Evolutionary conservation across 139 green algal species (phyloP), one percentile per base, ranked within the genome.

Genomic region (Coelastrella sp.): DNA sequence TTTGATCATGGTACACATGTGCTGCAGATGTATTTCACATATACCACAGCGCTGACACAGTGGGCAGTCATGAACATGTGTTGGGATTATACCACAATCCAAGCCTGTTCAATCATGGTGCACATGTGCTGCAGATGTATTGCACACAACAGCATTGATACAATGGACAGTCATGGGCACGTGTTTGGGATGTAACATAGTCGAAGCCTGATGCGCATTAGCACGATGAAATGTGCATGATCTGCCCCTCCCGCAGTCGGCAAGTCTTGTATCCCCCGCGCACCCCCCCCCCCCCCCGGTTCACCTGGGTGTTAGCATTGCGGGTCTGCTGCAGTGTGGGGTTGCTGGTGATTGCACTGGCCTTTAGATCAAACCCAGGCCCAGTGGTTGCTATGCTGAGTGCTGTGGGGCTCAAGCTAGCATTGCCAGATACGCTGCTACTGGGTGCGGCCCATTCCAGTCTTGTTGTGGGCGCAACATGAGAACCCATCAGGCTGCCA

Each of bases 401-500:
- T 5, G 40, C 60, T 5, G 79, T 85, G 9, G 80, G 67, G 4
- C 37, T 68, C 9, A 86, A 41, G 48, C 35, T 71, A 37, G 80
- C 80, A 34, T 34, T 69, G 50, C 80, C 80, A 15, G 21, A 41
- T 41, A 86, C 3, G 9, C 67, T 25, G n/a, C 50, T 73, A n/a
- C 35, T 41, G 15, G 80, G 80, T 0, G 68, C 66, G 17, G 57
- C 48, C 66, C 90, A 95, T 6, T 45, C 71, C 27, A 89, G 88
- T 0, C 92, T 60, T 17, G 98, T 89, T 41, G 84, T 89, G 4
- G 95, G 93, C 2, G 87, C 88, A 53, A 95, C 37, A 88, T 96
- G 93, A 34, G 79, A 88, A 63, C 95, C 95, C 25, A 76, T 53
- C 88, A 97, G 91, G 30, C 50, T 91, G 27, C 87, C 93, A 2